A percentile compares a stretch with the other conserved stretches of the same genome.
Conservation (phyloP, 805 yeast genomes). For the Yamadazyma nakazawae region DNA sequence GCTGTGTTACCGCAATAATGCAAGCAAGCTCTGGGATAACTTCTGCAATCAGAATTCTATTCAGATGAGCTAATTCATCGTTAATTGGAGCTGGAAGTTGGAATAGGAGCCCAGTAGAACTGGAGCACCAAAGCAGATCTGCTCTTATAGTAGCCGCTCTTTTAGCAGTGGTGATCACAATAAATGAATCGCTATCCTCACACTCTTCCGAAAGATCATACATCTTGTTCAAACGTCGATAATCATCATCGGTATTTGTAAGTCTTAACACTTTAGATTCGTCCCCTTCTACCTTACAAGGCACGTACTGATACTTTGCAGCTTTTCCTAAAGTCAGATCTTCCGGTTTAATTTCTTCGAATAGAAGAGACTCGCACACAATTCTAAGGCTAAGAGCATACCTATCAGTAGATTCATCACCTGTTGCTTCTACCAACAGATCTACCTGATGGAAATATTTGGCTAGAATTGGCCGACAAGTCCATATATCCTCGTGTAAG, state of each 20-base stretch:
- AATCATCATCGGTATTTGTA: slow-evolving; percentile 31
- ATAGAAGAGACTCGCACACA: slow-evolving; percentile 37
- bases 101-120: slow-evolving; percentile 43
- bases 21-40: slow-evolving; percentile 36
- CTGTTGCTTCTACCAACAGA: slow-evolving; percentile 45
- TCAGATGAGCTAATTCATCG: slow-evolving; percentile 32
- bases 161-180: slow-evolving; percentile 42
- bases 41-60: slow-evolving; percentile 34
- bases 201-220: slow-evolving; percentile 5
- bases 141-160: slow-evolving; percentile 44
- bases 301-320: slow-evolving; percentile 33
- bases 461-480: slow-evolving; percentile 38
- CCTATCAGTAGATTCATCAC: slow-evolving; percentile 40
- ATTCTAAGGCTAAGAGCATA: slow-evolving; percentile 25
- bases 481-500: slow-evolving; percentile 54
- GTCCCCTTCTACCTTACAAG: slow-evolving; percentile 18
- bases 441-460: slow-evolving; percentile 48
- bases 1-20: slow-evolving; percentile 34
- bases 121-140: slow-evolving; percentile 46
- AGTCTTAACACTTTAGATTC: slow-evolving; percentile 11
- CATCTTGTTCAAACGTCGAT: slow-evolving; percentile 29
- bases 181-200: slow-evolving; percentile 5
- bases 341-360: slow-evolving; percentile 15
- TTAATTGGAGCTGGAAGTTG: slow-evolving; percentile 32
- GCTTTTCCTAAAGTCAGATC: slow-evolving; percentile 29